Conservation (phyloP, 2,329 filamentous ascomycete species). For the Diplodia seriata region DNA sequence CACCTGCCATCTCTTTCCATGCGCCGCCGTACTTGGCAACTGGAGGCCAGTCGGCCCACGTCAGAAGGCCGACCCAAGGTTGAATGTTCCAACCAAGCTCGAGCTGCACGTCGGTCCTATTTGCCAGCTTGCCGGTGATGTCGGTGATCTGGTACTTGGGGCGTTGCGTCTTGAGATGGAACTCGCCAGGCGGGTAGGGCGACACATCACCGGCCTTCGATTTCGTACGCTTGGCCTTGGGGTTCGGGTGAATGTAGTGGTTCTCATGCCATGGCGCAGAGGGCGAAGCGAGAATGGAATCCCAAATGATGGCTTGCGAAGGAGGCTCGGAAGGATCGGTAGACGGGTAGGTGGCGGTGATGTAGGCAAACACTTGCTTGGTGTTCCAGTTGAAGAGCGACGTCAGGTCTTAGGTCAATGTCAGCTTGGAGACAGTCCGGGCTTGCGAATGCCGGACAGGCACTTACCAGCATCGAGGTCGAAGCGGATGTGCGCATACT, state of each 20-base stretch:
- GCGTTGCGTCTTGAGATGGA: constrained; percentile 82
- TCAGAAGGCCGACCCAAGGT: constrained; percentile 89
- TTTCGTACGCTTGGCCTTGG: constrained; percentile 46
- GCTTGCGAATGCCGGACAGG: not conserved
- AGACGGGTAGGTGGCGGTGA: constrained; percentile 76
- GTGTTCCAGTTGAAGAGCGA: constrained; percentile 99
- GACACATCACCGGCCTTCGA: constrained; percentile 35
- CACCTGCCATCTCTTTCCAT: constrained; percentile 71
- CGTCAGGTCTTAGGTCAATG: constrained; percentile 67
- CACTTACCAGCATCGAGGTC: constrained; percentile 76
- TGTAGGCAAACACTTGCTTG: constrained; percentile 96
- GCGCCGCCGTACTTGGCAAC: constrained; percentile 54
- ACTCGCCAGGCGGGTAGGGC: constrained; percentile 65
- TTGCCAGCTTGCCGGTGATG: constrained; percentile 77
- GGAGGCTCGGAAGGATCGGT: constrained; percentile 50
- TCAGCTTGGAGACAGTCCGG: constrained; percentile 17
- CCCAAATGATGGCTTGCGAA: constrained; percentile 87
- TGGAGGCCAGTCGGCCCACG: constrained; percentile 66
- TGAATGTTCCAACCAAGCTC: constrained; percentile 95
- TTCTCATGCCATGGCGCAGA: constrained; percentile 62
- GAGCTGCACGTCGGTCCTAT: constrained; percentile 75
- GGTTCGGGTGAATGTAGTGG: constrained; percentile 63
- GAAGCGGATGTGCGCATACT: constrained; percentile 95
- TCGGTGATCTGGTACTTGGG: constrained; percentile 98
- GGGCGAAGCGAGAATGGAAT: constrained; percentile 84